Base-by-base conservation (phyloP, 2,329 filamentous ascomycete genomes). In the Fusarium sambucinum region DNA sequence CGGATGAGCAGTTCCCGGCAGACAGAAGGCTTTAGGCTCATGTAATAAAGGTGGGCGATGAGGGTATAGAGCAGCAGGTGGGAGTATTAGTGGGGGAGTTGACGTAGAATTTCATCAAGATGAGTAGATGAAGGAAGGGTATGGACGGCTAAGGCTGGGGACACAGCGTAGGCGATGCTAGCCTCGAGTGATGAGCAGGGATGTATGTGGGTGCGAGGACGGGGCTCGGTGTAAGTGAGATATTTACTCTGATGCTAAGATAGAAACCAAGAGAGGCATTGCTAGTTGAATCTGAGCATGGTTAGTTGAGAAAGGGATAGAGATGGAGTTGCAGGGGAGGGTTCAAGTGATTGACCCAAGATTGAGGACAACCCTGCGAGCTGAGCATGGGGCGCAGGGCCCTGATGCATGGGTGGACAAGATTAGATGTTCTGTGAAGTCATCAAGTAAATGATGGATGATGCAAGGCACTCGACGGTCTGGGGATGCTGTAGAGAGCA, bases 351-450 rank as follows among this genome's bases (percentile, higher is more conserved):
- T 60, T 59, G 60, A 68, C 57, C 69, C 70, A 68, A 63, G 56
- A 55, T 68, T 61, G 52, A 59, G 59, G 59, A 59, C 63, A 73
- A 70, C 73, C 73, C 75, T 74, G 75, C 66, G 59, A 76, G 75
- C 75, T 76, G 75, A 76, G 71, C 69, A 68, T 69, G 74, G 73
- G 74, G 74, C 73, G 74, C 74, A 76, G 74, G 64, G 47, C 69
- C 70, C 57, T 63, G 62, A 47, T 61, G 46, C 61, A 59, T 52
- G 44, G 40, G 11, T 35, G 52, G 51, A 59, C 51, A 60, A 59
- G 58, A 59, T 69, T 69, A 69, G 66, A 69, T 67, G 56, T 29
- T 53, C 29, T 62, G 57, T 56, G 42, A 62, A 53, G 52, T 48
- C 29, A 30, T 51, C 47, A 40, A 50, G 53, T 58, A 52, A 70